Evolutionary conservation across 768 basidiomycete genomes (phyloP), one percentile per base, ranked within the genome.

Genomic region (Suillus clintonianus): DNA sequence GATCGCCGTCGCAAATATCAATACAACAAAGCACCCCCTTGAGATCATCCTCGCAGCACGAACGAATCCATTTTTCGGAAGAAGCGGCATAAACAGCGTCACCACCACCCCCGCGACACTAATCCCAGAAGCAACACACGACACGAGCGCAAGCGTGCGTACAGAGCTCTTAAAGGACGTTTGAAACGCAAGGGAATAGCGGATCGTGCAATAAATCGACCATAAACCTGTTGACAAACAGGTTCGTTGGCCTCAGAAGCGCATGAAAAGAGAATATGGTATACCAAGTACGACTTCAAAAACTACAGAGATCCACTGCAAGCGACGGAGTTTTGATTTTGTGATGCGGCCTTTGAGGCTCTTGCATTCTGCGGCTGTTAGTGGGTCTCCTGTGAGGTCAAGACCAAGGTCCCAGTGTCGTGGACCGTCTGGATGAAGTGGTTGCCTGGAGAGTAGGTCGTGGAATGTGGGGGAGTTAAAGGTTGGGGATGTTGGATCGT

Each of bases 141-240:
- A 65, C 7, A 72, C 67, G 34, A 81, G 63, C 0, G 77, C 55
- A 59, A 58, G 69, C 81, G 73, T 39, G 80, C 77, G 61, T 83
- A 63, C 72, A 11, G 82, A 78, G 8, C 81, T 67, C 10, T 77
- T 77, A 13, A 85, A 74, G 62, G 76, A 76, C 53, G 82, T 81
- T 5, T 76, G 77, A 67, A 83, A 88, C 4, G 88, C 86, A 13
- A 91, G 68, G 68, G 83, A 87, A 71, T 92, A 93, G 50, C 90
- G 87, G 59, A 86, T 72, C 7, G 83, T 79, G 64, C 82, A 88
- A 72, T 89, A 92, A 9, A 79, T 70, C 32, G 85, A 82, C 88
- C 89, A 92, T 34, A 71, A 72, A 64, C 77, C 89, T 90, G 61
- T 2, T 14, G 15, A 58, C 11, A 45, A 24, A 30, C 13, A 24